A percentile compares a stretch with the other conserved stretches of the same genome.
phyloP scores from a whole-genome alignment of 2,329 filamentous ascomycete genomes.

The Blastomyces silverae region DNA sequence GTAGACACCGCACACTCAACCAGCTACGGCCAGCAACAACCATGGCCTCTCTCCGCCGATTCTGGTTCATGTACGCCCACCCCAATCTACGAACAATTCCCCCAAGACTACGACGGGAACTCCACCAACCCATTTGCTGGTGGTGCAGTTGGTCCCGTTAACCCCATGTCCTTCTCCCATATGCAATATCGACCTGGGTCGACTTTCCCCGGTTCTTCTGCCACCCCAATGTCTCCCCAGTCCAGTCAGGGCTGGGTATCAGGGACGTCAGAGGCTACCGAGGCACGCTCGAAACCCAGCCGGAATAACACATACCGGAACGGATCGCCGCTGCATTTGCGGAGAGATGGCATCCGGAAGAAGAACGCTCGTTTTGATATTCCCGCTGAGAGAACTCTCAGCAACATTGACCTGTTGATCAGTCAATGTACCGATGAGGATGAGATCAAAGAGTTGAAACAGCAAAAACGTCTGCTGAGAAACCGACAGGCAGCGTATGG shows the following conservation, averaged over 20 bases:
- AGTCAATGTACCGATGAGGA: slow-evolving; percentile 72
- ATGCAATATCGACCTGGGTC: slow-evolving; percentile 45
- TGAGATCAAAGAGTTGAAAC: slow-evolving; percentile 96
- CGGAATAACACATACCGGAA: slow-evolving; percentile 63
- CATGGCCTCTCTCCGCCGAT: slow-evolving; percentile 59
- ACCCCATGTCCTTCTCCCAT: slow-evolving; percentile 34
- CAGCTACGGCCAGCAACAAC: slow-evolving; percentile 33
- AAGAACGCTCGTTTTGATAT: slow-evolving; percentile 99
- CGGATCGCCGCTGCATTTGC: slow-evolving; percentile 65
- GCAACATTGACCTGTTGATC: slow-evolving; percentile 92
- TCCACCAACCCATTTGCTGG: slow-evolving; percentile 37
- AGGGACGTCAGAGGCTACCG: slow-evolving; percentile 43
- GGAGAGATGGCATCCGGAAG: slow-evolving; percentile 89
- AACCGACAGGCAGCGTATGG: slow-evolving; percentile 96
- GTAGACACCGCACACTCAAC: slow-evolving; percentile 26
- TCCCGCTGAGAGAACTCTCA: slow-evolving; percentile 82
- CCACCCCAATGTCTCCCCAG: slow-evolving; percentile 55
- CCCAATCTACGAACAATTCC: slow-evolving; percentile 60
- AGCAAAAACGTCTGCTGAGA: slow-evolving; percentile 88
- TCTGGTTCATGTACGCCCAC: slow-evolving; percentile 70
- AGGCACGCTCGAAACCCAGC: slow-evolving; percentile 48
- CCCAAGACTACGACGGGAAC: slow-evolving; percentile 46
- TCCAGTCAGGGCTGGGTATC: slow-evolving; percentile 53
- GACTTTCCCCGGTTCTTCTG: slow-evolving; percentile 42
- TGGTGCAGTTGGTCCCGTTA: slow-evolving; percentile 38